Conservation (phyloP, 169 alveolate genomes). For the Amoebophrya sp. region DNA sequence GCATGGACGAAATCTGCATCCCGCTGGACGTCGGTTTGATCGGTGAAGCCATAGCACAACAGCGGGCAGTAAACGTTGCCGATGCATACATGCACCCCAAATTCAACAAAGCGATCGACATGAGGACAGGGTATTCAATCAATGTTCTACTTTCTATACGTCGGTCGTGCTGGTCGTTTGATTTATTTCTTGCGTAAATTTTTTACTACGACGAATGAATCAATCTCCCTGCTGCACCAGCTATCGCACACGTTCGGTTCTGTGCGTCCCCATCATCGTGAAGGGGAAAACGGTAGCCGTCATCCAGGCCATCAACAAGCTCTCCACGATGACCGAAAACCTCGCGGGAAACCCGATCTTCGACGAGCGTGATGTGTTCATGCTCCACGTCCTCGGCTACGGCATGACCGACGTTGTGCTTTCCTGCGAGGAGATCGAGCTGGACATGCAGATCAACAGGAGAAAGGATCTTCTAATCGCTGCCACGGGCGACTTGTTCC, state of each 20-base stretch:
- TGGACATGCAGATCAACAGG: not conserved
- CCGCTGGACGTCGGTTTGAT: not conserved
- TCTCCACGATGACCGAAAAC: not conserved
- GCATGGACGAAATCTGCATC: not conserved
- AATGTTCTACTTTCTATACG: too few species aligned
- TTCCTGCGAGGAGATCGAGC: not conserved
- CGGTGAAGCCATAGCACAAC: not conserved
- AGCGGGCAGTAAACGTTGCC: not conserved
- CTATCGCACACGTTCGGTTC: not conserved
- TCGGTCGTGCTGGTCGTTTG: too few species aligned
- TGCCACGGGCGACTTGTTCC: not conserved
- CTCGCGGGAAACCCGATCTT: not conserved
- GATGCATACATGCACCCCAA: not conserved
- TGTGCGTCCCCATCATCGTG: not conserved
- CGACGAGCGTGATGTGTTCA: not conserved
- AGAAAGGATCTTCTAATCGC: not conserved
- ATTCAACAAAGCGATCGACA: not conserved
- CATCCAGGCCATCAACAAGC: not conserved
- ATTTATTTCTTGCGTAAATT: not conserved
- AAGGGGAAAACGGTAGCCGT: not conserved
- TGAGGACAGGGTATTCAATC: not conserved
- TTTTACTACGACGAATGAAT: too few species aligned
- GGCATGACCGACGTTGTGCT: not conserved
- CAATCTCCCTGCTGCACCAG: not conserved
- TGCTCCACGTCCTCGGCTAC: not conserved